Evolutionary conservation across 2,329 filamentous ascomycete species (phyloP).

Genomic region (Dactylellina sp.): DNA sequence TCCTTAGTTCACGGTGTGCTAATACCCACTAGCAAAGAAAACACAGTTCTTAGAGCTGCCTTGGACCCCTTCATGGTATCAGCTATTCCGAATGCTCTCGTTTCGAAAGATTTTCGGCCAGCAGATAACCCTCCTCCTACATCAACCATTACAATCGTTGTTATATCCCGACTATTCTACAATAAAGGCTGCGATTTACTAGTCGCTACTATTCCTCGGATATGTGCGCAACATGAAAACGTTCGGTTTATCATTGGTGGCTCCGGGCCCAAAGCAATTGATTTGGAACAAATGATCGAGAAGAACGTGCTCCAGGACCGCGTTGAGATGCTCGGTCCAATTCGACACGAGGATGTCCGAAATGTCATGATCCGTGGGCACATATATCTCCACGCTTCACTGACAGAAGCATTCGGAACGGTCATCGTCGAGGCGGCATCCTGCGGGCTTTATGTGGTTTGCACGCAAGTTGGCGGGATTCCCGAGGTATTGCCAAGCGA

Average conservation of each 20-base stretch:
- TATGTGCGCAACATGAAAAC: constrained; percentile 87
- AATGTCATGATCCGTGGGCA: constrained; percentile 98
- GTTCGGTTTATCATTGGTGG: constrained; percentile 97
- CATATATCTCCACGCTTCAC: constrained; percentile 92
- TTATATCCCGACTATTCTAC: constrained; percentile 96
- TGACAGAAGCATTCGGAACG: constrained; percentile 97
- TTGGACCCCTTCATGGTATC: constrained; percentile 97
- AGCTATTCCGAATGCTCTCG: constrained; percentile 96
- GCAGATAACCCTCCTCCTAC: constrained; percentile 65
- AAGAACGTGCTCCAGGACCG: constrained; percentile 92
- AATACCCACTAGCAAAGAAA: constrained; percentile 80
- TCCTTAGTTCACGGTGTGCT: background rate
- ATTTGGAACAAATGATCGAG: constrained; percentile 98
- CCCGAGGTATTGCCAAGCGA: constrained; percentile 94
- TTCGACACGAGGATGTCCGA: constrained; percentile 94
- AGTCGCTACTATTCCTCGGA: constrained; percentile 94
- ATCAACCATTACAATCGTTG: constrained; percentile 91
- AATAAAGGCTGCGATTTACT: constrained; percentile 98
- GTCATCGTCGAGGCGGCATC: constrained; percentile 97
- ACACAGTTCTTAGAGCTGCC: constrained; percentile 92
- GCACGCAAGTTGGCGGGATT: constrained; percentile 94
- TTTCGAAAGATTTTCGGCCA: constrained; percentile 91
- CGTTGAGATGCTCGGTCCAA: constrained; percentile 88
- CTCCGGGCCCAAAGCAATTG: constrained; percentile 94
- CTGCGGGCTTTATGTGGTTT: constrained; percentile 95